Evolutionary conservation across 345 rosid species (phyloP).

Genomic region (Brassica rapa): DNA sequence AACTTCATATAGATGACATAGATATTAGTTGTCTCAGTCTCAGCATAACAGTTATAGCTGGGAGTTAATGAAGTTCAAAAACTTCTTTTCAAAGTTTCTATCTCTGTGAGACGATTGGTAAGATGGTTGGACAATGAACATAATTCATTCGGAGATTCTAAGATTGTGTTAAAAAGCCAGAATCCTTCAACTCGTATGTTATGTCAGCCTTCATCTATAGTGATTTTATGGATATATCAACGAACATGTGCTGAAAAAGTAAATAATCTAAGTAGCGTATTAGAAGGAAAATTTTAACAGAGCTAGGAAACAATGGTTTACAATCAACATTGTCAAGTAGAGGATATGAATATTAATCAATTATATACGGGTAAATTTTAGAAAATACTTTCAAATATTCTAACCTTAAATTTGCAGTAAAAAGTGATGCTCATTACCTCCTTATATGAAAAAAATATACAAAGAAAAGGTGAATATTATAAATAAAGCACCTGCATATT

Average conservation of each 20-base stretch:
- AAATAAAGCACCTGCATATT: slow-evolving; percentile 57
- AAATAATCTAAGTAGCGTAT: background rate
- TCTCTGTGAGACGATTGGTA: slow-evolving; percentile 72
- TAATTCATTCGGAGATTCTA: slow-evolving; percentile 58
- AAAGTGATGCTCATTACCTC: slow-evolving; percentile 65
- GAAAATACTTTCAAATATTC: background rate
- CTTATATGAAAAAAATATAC: slow-evolving; percentile 39
- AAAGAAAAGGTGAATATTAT: slow-evolving; percentile 7
- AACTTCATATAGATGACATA: too few species aligned
- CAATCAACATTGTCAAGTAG: background rate
- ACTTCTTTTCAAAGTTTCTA: slow-evolving; percentile 71
- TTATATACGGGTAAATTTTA: background rate
- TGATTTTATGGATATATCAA: slow-evolving; percentile 33
- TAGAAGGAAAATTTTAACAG: background rate
- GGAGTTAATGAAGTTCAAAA: background rate
- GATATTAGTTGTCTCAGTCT: too few species aligned
- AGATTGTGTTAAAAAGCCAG: slow-evolving; percentile 59
- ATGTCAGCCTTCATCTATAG: slow-evolving; percentile 72
- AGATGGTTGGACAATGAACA: slow-evolving; percentile 63
- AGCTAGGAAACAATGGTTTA: too few species aligned
- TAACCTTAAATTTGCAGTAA: slow-evolving; percentile 96
- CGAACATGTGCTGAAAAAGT: background rate
- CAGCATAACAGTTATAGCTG: background rate
- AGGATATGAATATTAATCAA: background rate
- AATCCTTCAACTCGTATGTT: slow-evolving; percentile 76